Conservation (phyloP, 2,329 filamentous ascomycete genomes). For the Madurella fahalii region DNA sequence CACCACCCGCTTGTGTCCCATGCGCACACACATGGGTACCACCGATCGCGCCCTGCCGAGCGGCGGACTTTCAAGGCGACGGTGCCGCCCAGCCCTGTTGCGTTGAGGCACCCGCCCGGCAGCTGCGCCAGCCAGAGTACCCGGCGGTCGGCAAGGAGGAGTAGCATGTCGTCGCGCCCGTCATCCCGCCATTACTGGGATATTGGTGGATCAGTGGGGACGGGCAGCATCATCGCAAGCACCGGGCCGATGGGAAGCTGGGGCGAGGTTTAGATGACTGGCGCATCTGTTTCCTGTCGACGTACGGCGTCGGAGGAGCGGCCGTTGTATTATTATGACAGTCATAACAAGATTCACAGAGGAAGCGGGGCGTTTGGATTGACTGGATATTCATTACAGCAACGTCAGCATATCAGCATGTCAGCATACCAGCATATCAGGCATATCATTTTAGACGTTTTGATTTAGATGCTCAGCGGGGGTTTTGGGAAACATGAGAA, state of each 20-base stretch:
- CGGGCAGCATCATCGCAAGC: slow-evolving; percentile 64
- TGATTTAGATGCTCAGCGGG: too few relatives aligned
- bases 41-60: slow-evolving; percentile 45
- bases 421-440: neutral
- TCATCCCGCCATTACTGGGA: slow-evolving; percentile 91
- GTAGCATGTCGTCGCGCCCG: slow-evolving; percentile 69
- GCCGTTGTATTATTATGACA: slow-evolving; percentile 2
- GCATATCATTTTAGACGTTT: neutral
- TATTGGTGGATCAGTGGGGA: slow-evolving; percentile 74
- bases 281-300: neutral
- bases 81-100: slow-evolving; percentile 46
- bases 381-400: slow-evolving; percentile 4
- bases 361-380: slow-evolving; percentile 1
- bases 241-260: slow-evolving; percentile 69
- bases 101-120: slow-evolving; percentile 45
- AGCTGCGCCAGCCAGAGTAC: slow-evolving; percentile 89
- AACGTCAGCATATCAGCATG: neutral
- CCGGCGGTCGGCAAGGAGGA: slow-evolving; percentile 63
- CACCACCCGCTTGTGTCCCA: slow-evolving; percentile 81
- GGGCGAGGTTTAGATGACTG: slow-evolving; percentile 58
- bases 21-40: slow-evolving; percentile 17
- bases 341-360: neutral
- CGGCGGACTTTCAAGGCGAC: slow-evolving; percentile 54
- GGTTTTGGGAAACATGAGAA: too few relatives aligned
- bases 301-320: neutral